Evolutionary conservation across 352 stramenopile genomes (phyloP), one percentile per base, ranked within the genome.

Genomic region (Elongisporangium undulatum): DNA sequence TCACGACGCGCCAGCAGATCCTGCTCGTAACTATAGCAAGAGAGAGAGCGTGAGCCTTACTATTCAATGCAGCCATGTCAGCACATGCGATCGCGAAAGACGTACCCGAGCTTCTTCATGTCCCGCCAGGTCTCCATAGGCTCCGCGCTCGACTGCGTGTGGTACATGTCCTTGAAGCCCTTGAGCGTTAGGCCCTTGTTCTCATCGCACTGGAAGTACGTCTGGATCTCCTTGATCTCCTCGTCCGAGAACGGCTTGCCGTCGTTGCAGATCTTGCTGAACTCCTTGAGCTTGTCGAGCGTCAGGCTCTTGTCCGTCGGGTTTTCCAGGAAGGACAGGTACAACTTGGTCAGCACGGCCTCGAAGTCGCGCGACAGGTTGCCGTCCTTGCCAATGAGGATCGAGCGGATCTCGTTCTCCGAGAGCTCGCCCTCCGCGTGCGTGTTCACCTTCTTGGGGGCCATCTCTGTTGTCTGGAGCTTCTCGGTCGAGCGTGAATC

Each of bases 141-240:
- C 72, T 95, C 86, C 38, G 85, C 85, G 66, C 86, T 94, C 60
- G 86, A 94, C 71, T 95, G 86, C 67, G 86, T 95, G 73, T 94
- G 86, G 81, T 95, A 95, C 84, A 95, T 95, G 65, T 95, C 86
- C 74, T 93, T 94, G 69, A 94, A 95, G 49, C 86, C 86, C 74
- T 91, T 91, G 54, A 93, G 79, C 65, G 86, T 95, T 63, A 95
- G 72, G 16, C 84, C 84, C 77, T 93, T 92, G 75, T 95, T 95
- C 71, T 95, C 86, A 62, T 95, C 85, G 69, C 86, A 95, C 71
- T 95, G 82, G 71, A 95, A 95, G 73, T 95, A 95, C 48, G 83
- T 94, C 80, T 95, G 85, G 71, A 95, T 95, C 74, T 95, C 86
- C 74, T 93, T 91, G 73, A 95, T 92, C 72, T 95, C 86, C 38